A percentile compares a stretch with the other conserved stretches of the same genome.
Conservation (phyloP, 345 rosid genomes). For the Citrus australasica region DNA sequence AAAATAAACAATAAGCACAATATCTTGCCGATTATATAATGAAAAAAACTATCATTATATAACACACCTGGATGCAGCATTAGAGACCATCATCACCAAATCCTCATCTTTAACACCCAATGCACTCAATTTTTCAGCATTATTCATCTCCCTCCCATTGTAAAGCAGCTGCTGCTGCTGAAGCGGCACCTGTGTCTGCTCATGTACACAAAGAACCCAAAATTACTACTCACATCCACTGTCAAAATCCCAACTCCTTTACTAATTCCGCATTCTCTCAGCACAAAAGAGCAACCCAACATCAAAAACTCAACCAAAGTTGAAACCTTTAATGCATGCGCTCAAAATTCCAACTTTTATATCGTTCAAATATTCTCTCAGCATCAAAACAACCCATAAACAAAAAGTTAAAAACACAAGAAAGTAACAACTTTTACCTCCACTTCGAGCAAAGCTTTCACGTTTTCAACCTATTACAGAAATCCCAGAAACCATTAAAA, state of each 20-base stretch:
- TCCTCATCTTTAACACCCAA: conserved; percentile 91
- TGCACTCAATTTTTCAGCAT: conserved; percentile 72
- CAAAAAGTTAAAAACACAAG: background rate
- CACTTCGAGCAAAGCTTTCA: conserved; percentile 94
- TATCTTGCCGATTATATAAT: background rate
- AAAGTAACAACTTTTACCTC: conserved; percentile 51
- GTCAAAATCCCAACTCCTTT: background rate
- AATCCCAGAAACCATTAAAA: conserved; percentile 7
- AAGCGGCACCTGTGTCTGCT: conserved; percentile 77
- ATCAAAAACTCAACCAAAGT: too few relatives aligned
- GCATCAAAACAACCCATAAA: background rate
- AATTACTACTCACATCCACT: background rate
- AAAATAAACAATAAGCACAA: background rate
- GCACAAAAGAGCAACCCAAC: too few relatives aligned
- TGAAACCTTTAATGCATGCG: too few relatives aligned
- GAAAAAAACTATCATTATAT: background rate
- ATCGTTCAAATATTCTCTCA: background rate
- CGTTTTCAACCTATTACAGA: conserved; percentile 71
- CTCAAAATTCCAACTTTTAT: background rate
- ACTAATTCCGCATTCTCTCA: too few relatives aligned
- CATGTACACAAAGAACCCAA: conserved; percentile 13
- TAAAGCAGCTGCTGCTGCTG: conserved; percentile 86
- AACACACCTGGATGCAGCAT: conserved; percentile 46
- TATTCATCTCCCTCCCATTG: conserved; percentile 80
- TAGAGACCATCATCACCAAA: conserved; percentile 86